Evolutionary conservation across 2,329 filamentous ascomycete genomes (phyloP).

Genomic region (Colletotrichum plurivorum): DNA sequence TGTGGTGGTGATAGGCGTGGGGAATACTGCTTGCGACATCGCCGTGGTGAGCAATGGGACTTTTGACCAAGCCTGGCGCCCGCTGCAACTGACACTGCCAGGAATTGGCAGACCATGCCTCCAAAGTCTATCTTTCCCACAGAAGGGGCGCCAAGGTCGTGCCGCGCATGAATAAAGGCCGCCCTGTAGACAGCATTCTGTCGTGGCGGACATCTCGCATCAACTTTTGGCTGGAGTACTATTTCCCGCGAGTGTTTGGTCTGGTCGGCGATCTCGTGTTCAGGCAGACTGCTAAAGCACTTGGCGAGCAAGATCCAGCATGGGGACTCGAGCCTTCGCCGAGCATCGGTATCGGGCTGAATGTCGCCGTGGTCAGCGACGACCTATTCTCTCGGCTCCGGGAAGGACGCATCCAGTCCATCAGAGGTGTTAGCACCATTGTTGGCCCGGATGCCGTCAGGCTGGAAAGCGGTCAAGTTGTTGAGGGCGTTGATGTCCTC

Average conservation of each 20-base stretch:
- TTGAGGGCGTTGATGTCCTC: slow-evolving; percentile 48
- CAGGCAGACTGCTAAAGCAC: neutral
- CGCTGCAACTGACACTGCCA: neutral
- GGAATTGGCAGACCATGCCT: slow-evolving; percentile 42
- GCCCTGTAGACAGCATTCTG: slow-evolving; percentile 42
- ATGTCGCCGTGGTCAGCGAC: slow-evolving; percentile 15
- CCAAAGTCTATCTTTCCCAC: slow-evolving; percentile 44
- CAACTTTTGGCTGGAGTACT: slow-evolving; percentile 40
- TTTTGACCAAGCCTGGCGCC: neutral
- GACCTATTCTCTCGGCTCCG: slow-evolving; percentile 15
- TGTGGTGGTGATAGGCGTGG: slow-evolving; percentile 46
- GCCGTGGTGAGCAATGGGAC: slow-evolving; percentile 39
- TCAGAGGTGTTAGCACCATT: slow-evolving; percentile 38
- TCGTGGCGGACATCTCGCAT: slow-evolving; percentile 42
- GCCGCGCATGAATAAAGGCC: slow-evolving; percentile 41
- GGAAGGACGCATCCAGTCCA: slow-evolving; percentile 13
- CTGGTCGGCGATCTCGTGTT: neutral
- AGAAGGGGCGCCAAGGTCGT: slow-evolving; percentile 43
- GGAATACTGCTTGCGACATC: slow-evolving; percentile 46
- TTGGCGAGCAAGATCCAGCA: slow-evolving; percentile 2
- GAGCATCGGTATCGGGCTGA: neutral
- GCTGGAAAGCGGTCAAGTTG: slow-evolving; percentile 46
- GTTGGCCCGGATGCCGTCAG: slow-evolving; percentile 45
- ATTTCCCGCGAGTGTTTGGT: slow-evolving; percentile 36
- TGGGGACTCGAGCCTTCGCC: slow-evolving; percentile 21